Evolutionary conservation across 306 rosid genomes (phyloP).

Genomic region (Acacia acuminata): DNA sequence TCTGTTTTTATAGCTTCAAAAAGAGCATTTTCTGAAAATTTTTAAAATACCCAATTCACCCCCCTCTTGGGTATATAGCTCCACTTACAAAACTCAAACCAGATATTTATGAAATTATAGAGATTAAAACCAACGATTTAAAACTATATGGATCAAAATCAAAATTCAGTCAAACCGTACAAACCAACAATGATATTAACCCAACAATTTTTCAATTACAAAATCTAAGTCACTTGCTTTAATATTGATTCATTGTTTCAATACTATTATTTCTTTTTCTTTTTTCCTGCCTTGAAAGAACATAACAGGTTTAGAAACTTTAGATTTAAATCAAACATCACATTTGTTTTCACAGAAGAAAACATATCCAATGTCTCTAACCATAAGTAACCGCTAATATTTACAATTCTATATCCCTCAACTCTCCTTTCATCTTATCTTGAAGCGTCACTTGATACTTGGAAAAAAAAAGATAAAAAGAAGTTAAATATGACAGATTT

Average conservation of each 20-base stretch:
- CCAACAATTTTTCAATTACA: conserved; percentile 7
- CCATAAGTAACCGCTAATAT: not conserved
- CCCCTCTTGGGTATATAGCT: no score
- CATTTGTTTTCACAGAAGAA: not conserved
- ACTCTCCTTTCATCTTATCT: not conserved
- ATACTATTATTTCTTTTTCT: not conserved
- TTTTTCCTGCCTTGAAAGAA: not conserved
- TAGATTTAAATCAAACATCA: not conserved
- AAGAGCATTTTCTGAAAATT: no score
- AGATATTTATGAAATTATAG: no score
- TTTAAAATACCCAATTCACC: no score
- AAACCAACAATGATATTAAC: no score
- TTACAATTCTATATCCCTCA: not conserved
- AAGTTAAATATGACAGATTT: not conserved
- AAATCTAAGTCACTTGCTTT: not conserved
- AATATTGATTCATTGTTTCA: not conserved
- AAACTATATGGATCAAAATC: no score
- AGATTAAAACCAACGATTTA: no score
- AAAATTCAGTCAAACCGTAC: no score
- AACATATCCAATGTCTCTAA: not conserved
- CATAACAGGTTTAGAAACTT: not conserved
- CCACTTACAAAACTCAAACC: no score
- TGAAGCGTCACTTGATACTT: not conserved
- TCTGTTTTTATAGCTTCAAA: no score
- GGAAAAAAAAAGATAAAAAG: not conserved